phyloP scores from a whole-genome alignment of 1,139 yeast species.

The Kurtzmaniella quercitrusa region DNA sequence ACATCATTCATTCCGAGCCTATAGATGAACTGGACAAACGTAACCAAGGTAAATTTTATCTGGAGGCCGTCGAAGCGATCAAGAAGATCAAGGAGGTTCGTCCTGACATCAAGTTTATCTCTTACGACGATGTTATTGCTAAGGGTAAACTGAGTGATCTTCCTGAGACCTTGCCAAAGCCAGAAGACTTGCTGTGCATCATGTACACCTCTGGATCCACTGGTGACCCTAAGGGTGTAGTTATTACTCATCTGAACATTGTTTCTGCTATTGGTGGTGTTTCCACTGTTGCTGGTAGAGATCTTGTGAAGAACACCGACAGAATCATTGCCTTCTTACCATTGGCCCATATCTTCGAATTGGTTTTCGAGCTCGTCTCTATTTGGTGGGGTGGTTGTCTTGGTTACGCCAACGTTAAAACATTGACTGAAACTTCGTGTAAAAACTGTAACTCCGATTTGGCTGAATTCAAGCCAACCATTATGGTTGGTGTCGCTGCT shows the following conservation, averaged over 20 bases:
- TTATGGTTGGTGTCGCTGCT: conserved; percentile 98
- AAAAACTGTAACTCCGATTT: conserved; percentile 87
- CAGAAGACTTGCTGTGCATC: conserved; percentile 82
- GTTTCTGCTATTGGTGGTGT: conserved; percentile 86
- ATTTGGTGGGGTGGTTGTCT: conserved; percentile 88
- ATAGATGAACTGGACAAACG: conserved; percentile 64
- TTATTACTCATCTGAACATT: conserved; percentile 71
- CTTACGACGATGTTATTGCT: conserved; percentile 61
- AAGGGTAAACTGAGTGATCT: conserved; percentile 51
- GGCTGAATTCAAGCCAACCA: conserved; percentile 80
- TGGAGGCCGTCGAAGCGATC: conserved; percentile 53
- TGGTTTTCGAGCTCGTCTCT: conserved; percentile 74
- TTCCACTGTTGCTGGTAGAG: conserved; percentile 55
- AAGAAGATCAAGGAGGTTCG: conserved; percentile 56
- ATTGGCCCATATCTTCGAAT: conserved; percentile 92
- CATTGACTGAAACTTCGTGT: conserved; percentile 77
- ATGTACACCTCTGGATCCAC: conserved; percentile 99
- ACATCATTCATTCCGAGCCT: conserved; percentile 66
- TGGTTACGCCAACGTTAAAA: conserved; percentile 93
- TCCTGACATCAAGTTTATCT: conserved; percentile 71
- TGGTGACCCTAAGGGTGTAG: conserved; percentile 97
- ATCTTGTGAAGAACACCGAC: conserved; percentile 51
- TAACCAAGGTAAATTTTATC: conserved; percentile 53
- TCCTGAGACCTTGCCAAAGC: conserved; percentile 49
- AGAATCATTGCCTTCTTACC: conserved; percentile 87